Conservation (phyloP, 495 filamentous ascomycete species). For the Penicillium diatomitis region DNA sequence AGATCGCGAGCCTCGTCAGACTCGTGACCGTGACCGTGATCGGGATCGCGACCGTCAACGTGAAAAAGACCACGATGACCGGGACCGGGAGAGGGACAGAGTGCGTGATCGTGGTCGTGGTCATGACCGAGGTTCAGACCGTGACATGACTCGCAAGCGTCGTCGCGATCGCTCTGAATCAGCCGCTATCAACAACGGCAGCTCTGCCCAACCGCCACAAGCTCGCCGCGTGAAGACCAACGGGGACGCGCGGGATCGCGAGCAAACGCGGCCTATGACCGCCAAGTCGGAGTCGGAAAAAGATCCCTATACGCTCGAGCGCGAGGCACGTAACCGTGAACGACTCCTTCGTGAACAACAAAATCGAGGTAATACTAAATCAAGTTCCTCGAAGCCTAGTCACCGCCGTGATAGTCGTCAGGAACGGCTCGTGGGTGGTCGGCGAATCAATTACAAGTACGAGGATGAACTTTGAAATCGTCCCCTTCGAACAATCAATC, state of each 20-base stretch:
- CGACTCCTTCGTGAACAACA: constrained; percentile 70
- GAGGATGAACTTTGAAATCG: constrained; percentile 40
- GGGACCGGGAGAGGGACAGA: constrained; percentile 24
- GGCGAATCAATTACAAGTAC: constrained; percentile 49
- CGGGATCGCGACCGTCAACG: constrained; percentile 23
- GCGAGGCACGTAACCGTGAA: constrained; percentile 67
- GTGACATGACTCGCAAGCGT: constrained; percentile 32
- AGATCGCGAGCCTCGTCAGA: constrained; percentile 8
- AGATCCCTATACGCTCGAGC: constrained; percentile 68
- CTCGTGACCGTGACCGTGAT: constrained; percentile 29
- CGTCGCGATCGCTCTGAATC: constrained; percentile 44
- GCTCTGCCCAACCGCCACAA: constrained; percentile 29
- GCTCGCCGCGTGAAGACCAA: constrained; percentile 34
- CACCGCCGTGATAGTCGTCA: constrained; percentile 43
- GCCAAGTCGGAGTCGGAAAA: constrained; percentile 30
- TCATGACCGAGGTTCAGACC: constrained; percentile 30
- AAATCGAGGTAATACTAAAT: constrained; percentile 44
- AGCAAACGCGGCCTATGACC: constrained; percentile 9
- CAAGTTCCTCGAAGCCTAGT: constrained; percentile 26
- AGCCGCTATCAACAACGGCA: constrained; percentile 21
- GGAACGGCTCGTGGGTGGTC: constrained; percentile 41
- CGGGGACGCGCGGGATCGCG: constrained; percentile 18
- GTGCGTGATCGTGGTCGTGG: constrained; percentile 25
- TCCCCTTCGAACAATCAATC: neutral
- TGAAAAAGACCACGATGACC: constrained; percentile 1